phyloP scores from a whole-genome alignment of 1,284 basidiomycete species.

The Puccinia hordei region DNA sequence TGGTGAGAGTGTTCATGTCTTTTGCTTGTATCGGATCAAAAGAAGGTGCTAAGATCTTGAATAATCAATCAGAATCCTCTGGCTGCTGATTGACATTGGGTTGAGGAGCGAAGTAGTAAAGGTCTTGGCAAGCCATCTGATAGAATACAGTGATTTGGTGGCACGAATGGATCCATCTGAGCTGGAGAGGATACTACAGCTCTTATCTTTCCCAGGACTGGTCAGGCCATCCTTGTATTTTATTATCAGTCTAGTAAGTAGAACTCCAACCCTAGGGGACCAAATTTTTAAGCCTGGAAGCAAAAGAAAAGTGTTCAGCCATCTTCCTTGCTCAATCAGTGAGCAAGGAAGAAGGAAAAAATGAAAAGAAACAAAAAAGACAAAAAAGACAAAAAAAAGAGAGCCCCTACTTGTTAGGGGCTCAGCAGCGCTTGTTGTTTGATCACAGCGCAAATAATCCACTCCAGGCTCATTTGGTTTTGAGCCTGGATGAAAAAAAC shows the following conservation, averaged over 20 bases:
- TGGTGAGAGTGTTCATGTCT: conserved; percentile 29
- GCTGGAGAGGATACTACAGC: conserved; percentile 21
- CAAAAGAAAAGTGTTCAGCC: conserved; percentile 19
- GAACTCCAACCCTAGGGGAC: conserved; percentile 29
- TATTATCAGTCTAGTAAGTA: conserved; percentile 39
- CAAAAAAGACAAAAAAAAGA: too few relatives aligned
- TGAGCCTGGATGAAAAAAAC: too few relatives aligned
- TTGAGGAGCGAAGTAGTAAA: conserved; percentile 1
- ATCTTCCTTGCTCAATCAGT: not conserved
- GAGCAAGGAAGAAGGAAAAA: too few relatives aligned
- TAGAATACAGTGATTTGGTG: conserved; percentile 20
- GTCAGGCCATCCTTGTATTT: conserved; percentile 42
- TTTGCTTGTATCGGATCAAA: conserved; percentile 37
- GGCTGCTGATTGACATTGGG: not conserved
- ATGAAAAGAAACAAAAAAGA: too few relatives aligned
- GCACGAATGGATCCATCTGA: conserved; percentile 8
- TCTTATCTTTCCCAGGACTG: conserved; percentile 10
- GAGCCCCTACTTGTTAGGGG: too few relatives aligned
- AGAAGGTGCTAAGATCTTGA: conserved; percentile 16
- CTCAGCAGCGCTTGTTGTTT: too few relatives aligned
- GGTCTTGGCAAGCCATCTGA: conserved; percentile 17
- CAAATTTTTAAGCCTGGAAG: conserved; percentile 42
- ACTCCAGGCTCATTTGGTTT: too few relatives aligned
- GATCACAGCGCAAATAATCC: too few relatives aligned
- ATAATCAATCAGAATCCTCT: conserved; percentile 12